A percentile compares a stretch with the other conserved stretches of the same genome.
These are phyloP conservation scores for Raffaelea ambrosiae DNA, from an alignment of 2,329 filamentous ascomycete genomes.

Conservation along the genomic window DNA sequence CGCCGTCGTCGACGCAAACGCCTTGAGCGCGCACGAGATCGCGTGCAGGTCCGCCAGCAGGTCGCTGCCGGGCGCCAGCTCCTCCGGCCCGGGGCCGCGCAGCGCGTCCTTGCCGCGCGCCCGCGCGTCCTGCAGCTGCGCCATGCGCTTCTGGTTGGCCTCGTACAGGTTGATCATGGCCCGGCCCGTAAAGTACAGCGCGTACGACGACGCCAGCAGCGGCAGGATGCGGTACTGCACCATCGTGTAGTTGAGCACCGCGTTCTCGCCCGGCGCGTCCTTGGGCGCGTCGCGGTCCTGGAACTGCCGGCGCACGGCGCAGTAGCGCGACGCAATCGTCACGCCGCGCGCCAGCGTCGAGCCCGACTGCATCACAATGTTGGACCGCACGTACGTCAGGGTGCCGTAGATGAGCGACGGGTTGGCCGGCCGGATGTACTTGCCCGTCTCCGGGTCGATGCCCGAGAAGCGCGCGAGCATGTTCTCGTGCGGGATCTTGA, in stretches of 20 bases:
- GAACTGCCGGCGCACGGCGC: constrained; percentile 67
- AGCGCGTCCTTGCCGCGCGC: constrained; percentile 37
- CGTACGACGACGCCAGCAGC: constrained; percentile 64
- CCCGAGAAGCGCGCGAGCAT: constrained; percentile 66
- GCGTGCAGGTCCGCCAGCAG: constrained; percentile 63
- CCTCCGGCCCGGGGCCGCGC: constrained; percentile 1
- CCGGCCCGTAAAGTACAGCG: constrained; percentile 71
- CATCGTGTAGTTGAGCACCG: constrained; percentile 75
- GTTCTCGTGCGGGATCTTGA: constrained; percentile 65
- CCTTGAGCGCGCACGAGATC: constrained; percentile 68
- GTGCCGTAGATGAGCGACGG: constrained; percentile 67
- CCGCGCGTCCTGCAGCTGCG: constrained; percentile 32
- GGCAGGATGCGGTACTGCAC: constrained; percentile 67
- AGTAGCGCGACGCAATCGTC: constrained; percentile 69
- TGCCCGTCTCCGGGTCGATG: constrained; percentile 58
- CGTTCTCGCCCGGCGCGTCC: constrained; percentile 64
- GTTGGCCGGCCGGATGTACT: constrained; percentile 58
- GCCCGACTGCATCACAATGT: constrained; percentile 66
- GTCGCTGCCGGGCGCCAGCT: constrained; percentile 2
- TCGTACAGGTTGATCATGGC: constrained; percentile 68
- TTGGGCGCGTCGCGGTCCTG: constrained; percentile 45
- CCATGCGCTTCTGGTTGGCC: constrained; percentile 63
- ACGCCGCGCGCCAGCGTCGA: constrained; percentile 65
- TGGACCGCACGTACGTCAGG: constrained; percentile 65
- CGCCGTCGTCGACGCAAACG: constrained; percentile 61